Percentiles rank a stretch among this genome's conserved stretches.
Conservation (phyloP, 2,329 filamentous ascomycete species). For the Paecilomyces variotii region DNA sequence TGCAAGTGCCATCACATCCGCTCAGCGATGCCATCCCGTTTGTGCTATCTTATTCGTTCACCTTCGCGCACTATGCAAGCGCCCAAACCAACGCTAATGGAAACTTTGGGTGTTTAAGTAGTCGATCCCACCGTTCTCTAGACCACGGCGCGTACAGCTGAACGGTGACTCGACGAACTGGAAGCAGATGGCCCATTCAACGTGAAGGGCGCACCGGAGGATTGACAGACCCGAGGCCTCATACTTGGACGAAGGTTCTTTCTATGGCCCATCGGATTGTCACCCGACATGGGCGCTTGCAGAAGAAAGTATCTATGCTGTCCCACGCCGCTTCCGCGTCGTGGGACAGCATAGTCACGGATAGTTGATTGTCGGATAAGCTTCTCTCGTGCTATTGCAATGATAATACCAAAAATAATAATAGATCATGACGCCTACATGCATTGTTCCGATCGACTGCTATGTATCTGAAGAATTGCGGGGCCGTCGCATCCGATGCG, state of each 20-base stretch:
- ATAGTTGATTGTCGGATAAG: background rate
- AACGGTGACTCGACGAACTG: background rate
- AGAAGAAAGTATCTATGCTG: too few species aligned
- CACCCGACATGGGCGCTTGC: background rate
- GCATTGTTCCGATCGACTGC: background rate
- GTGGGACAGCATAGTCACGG: too few species aligned
- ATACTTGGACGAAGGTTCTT: background rate
- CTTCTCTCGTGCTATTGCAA: background rate
- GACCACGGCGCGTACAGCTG: background rate
- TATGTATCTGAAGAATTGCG: background rate
- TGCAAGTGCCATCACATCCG: constrained; percentile 27
- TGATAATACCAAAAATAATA: background rate
- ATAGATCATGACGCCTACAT: background rate
- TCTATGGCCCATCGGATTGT: background rate
- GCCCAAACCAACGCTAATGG: constrained; percentile 10
- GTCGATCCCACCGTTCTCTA: background rate
- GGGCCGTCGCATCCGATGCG: background rate
- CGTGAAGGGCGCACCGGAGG: background rate
- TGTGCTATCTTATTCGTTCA: constrained; percentile 18
- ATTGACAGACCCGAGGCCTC: background rate
- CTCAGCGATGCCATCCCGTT: background rate
- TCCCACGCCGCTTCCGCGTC: too few species aligned
- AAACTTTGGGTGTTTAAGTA: background rate
- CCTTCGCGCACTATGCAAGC: constrained; percentile 14
- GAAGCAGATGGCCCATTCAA: background rate